Evolutionary conservation across 306 rosid genomes (phyloP), one percentile per base, ranked within the genome.

Genomic region (Cucumis hystrix): DNA sequence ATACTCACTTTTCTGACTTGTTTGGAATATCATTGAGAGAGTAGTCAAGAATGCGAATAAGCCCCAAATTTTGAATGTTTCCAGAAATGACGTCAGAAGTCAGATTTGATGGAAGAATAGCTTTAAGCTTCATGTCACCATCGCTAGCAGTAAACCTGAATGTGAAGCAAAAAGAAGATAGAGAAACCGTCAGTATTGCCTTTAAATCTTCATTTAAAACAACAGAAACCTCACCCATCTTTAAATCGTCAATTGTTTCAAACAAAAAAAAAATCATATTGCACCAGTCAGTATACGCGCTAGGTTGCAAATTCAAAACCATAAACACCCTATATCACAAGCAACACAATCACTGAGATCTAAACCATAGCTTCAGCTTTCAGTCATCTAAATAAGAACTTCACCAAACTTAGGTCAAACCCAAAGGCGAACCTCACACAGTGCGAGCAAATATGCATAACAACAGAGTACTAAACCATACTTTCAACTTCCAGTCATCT

Each of bases 21-120:
- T 81, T 85, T 0, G 97, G 89, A 40, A 91, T 89, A 56, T 88
- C 98, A 25, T 92, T 92, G 76, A 96, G 87, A 25, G 96, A 83
- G 62, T 92, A 92, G 20, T 89, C 93, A 21, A 86, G 79, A 21
- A 96, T 55, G 4, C 93, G 90, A 72, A 96, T 80, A 40, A 96
- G 96, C 21, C 99, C 96, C n/a, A 89, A 80, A 72, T 91, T 89
- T 90, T 96, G 99, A 85, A 96, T 85, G 15, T 82, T 83, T 67
- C 98, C 96, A 0, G 96, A 87, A 21, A 84, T 81, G 5, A 96
- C 90, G 62, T 83, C 83, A 0, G 92, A 60, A 76, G 57, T 23
- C 51, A 86, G 74, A 28, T 40, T 78, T 5, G 93, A 64, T 33
- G 90, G 95, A 3, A 96, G 81, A 30, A 92, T 88, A 3, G 87